Base-by-base conservation (phyloP, 1,284 basidiomycete species). In the Trametes hirsuta region DNA sequence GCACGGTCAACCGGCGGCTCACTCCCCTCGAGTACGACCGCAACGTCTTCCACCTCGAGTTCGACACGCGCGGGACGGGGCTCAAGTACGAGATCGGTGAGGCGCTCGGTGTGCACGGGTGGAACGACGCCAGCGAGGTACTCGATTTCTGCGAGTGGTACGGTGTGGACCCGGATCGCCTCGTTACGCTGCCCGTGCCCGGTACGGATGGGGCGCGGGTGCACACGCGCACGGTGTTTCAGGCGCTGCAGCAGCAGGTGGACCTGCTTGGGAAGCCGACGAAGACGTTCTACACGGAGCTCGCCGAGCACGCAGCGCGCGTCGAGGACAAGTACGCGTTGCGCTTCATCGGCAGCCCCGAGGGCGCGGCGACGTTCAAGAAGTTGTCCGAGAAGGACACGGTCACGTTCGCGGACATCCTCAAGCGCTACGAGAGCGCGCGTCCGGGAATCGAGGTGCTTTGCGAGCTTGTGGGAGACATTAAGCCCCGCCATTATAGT, bases 41-140 rank as follows among this genome's bases (percentile, higher is more conserved):
- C 66, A 98, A 99, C 76, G 95, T 99, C 59, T 99, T 99, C 84
- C 97, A 99, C 78, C 86, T 99, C 73, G 97, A 98, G 81, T 95
- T 99, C 74, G 88, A 95, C 75, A 95, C 94, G 10, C 79, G 84
- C 50, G 93, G 94, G 45, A 99, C 97, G 15, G 95, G 94, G 9
- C 85, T 99, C 67, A 95, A 91, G 77, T 99, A 99, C 77, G 90
- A 87, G 47, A 94, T 99, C 59, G 97, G 97, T 61, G 97, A 99
- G 78, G 97, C 97, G 18, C 87, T 99, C 44, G 97, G 97, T 56
- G 84, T 99, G 48, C 95, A 99, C 75, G 97, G 97, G 40, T 98
- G 95, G 95, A 99, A 99, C 76, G 95, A 99, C 74, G 85, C 86
- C 46, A 75, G 85, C 53, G 97, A 99, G 67, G 94, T 98, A 6